A percentile compares a stretch with the other conserved stretches of the same genome.
Conservation (phyloP, 2,329 filamentous ascomycete species). For the Fusarium kyushuense region DNA sequence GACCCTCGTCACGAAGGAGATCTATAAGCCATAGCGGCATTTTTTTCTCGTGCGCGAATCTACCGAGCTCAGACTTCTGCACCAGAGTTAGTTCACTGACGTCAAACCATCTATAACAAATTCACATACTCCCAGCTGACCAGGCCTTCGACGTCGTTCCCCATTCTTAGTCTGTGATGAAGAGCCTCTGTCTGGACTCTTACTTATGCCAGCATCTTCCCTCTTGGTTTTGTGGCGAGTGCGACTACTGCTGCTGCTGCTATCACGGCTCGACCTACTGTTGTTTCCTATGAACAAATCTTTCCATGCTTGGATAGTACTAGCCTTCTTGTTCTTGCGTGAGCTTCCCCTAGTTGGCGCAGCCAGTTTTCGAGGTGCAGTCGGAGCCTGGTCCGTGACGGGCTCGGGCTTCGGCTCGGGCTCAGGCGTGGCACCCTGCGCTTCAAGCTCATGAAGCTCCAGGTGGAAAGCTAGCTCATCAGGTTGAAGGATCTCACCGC, state of each 20-base stretch:
- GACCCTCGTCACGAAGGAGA: constrained; percentile 70
- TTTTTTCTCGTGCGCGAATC: constrained; percentile 76
- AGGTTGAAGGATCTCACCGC: constrained; percentile 63
- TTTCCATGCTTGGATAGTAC: constrained; percentile 43
- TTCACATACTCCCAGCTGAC: constrained; percentile 39
- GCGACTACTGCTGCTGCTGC: constrained; percentile 33
- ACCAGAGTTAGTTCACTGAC: constrained; percentile 6
- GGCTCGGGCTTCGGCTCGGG: constrained; percentile 31
- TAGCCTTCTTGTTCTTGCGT: constrained; percentile 31
- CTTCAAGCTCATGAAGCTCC: constrained; percentile 47
- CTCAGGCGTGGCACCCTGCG: constrained; percentile 29
- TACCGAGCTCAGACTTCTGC: constrained; percentile 74
- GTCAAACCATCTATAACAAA: neutral
- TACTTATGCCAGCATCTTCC: constrained; percentile 25
- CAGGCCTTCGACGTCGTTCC: constrained; percentile 20
- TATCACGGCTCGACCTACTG: constrained; percentile 28
- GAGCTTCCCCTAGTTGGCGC: constrained; percentile 20
- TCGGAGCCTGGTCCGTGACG: constrained; percentile 3
- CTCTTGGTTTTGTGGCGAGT: constrained; percentile 45
- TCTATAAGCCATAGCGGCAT: constrained; percentile 78
- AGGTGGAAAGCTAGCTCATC: constrained; percentile 46
- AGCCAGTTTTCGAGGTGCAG: constrained; percentile 22
- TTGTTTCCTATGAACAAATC: constrained; percentile 33
- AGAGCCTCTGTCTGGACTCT: constrained; percentile 8
- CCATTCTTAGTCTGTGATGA: constrained; percentile 11